Evolutionary conservation across 1,284 basidiomycete species (phyloP).

Genomic region (Moesziomyces sp.): DNA sequence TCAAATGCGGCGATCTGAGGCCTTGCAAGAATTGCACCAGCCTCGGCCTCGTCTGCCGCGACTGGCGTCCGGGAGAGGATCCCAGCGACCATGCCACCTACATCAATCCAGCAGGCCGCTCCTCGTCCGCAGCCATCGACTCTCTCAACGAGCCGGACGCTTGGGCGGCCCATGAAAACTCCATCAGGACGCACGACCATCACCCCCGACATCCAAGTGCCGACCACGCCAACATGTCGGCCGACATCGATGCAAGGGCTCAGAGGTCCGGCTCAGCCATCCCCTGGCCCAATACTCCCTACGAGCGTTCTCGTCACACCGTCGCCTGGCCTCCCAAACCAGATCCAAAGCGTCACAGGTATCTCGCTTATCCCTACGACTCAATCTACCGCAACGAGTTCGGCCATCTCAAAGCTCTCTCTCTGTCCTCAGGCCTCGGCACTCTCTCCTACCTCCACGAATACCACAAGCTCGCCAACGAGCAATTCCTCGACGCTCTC

Average conservation of each 20-base stretch:
- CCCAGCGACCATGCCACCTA: slow-evolving; percentile 17
- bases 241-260: slow-evolving; percentile 14
- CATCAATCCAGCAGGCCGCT: slow-evolving; percentile 26
- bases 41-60: slow-evolving; percentile 39
- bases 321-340: slow-evolving; percentile 48
- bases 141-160: slow-evolving; percentile 10
- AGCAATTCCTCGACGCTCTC: slow-evolving; percentile 49
- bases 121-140: slow-evolving; percentile 9
- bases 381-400: slow-evolving; percentile 52
- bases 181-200: slow-evolving; percentile 3
- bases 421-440: slow-evolving; percentile 44
- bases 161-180: slow-evolving; percentile 19
- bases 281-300: slow-evolving; percentile 47
- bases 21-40: slow-evolving; percentile 51
- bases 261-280: slow-evolving; percentile 41
- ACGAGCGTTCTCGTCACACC: slow-evolving; percentile 39
- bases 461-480: slow-evolving; percentile 52
- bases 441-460: slow-evolving; percentile 51
- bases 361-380: slow-evolving; percentile 49
- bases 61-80: slow-evolving; percentile 50
- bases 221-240: slow-evolving; percentile 11
- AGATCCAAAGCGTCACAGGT: slow-evolving; percentile 39
- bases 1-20: slow-evolving; percentile 48
- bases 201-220: slow-evolving; percentile 1
- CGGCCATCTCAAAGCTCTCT: slow-evolving; percentile 47